Evolutionary conservation across 345 rosid genomes (phyloP), one percentile per base, ranked within the genome.

Genomic region (Pelargonium nanum): DNA sequence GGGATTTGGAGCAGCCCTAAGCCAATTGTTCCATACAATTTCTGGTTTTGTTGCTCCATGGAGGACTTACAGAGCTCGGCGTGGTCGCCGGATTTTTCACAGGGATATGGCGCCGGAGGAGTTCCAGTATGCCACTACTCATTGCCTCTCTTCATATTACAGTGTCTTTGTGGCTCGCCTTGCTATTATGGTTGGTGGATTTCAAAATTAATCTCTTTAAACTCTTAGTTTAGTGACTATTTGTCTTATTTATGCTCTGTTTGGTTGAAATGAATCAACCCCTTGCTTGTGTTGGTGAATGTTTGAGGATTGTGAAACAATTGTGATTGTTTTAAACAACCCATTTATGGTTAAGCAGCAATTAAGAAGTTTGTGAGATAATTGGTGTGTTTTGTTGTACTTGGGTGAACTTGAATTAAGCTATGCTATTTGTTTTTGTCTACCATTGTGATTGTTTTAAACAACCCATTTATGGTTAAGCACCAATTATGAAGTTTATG

Each of bases 151-250:
- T 3, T 89, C 99, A 0, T 93, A 93, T 68, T 93, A 93, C 90
- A 93, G 97, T 57, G 88, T 93, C 63, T 93, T 93, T 45, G 96
- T 87, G 4, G 99, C 77, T 67, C 96, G 99, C 19, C 91, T 93
- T 5, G 99, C 99, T 24, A 93, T 93, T 64, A 93, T 93, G 99
- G 99, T 86, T 59, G 26, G 83, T 69, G 28, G 9, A 55, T n/a
- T 4, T 63, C 54, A 10, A 6, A 26, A 24, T 58, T 34, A 5
- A 15, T 34, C 45, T 10, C 45, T 34, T 15, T 9, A 10, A 34
- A n/a, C 45, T 34, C 13, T 34, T 10, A 34, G 45, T 34, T 34
- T 34, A 34, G 45, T 34, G 45, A 9, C 12, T 4, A 28, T 10
- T 34, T 34, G 45, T 1, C 6, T 34, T 34, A n/a, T 34, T 34